A percentile compares a stretch with the other conserved stretches of the same genome.
These are phyloP conservation scores for Lonicera japonica DNA, from an alignment of 129 eudicot genomes.

Conservation along the genomic window DNA sequence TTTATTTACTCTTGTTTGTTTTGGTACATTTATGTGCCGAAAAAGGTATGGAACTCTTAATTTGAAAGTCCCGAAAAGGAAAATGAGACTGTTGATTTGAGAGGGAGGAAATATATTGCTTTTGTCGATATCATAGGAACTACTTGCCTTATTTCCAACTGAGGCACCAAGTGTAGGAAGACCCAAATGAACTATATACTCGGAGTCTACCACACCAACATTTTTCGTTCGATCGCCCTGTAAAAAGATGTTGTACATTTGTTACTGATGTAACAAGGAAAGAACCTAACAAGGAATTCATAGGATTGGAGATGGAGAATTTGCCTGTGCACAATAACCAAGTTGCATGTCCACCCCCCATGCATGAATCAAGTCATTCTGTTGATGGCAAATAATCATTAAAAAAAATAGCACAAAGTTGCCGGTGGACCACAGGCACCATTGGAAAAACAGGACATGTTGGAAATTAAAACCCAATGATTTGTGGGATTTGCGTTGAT, in stretches of 20 bases:
- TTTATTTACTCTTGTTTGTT: too few relatives aligned
- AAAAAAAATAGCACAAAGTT: neutral
- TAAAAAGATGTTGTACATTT: neutral
- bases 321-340: conserved; percentile 97
- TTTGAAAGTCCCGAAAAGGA: too few relatives aligned
- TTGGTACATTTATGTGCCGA: too few relatives aligned
- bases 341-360: conserved; percentile 94
- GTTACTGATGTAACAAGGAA: neutral
- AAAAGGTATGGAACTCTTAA: too few relatives aligned
- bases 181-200: conserved; percentile 69
- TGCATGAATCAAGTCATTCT: conserved; percentile 93
- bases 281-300: neutral
- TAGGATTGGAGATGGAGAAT: neutral
- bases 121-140: neutral
- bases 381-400: conserved; percentile 11
- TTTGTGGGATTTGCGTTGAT: too few relatives aligned
- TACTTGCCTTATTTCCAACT: conserved; percentile 27
- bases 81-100: too few relatives aligned
- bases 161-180: conserved; percentile 77
- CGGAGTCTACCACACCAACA: conserved; percentile 87
- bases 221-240: conserved; percentile 79
- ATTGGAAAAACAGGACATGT: too few relatives aligned
- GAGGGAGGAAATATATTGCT: neutral
- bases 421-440: too few relatives aligned
- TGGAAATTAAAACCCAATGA: too few relatives aligned